A percentile compares a stretch with the other conserved stretches of the same genome.
Evolutionary conservation across 176 grass and related monocot species (phyloP).

Genomic region (Eragrostis nindensis): DNA sequence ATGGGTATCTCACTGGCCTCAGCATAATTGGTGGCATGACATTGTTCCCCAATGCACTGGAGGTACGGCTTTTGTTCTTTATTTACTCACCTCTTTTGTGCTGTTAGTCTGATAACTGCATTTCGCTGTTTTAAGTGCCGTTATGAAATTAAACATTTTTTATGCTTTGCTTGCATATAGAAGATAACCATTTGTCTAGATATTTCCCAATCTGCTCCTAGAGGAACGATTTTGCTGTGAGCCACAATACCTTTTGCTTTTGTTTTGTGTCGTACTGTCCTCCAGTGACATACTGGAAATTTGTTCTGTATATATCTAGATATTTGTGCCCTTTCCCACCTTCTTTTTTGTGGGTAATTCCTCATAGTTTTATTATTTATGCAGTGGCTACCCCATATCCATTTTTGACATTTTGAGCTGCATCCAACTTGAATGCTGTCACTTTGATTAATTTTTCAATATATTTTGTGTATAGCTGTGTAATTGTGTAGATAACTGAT

Average conservation of each 20-base stretch:
- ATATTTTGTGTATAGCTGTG: too few relatives aligned
- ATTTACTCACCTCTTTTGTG: slow-evolving; percentile 18
- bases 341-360: slow-evolving; percentile 1
- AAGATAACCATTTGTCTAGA: not conserved
- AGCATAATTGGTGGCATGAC: slow-evolving; percentile 97
- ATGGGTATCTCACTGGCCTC: slow-evolving; percentile 84
- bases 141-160: slow-evolving; percentile 12
- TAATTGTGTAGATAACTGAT: slow-evolving; percentile 3
- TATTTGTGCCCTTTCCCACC: not conserved
- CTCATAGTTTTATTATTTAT: not conserved
- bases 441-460: not conserved
- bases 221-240: not conserved
- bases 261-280: too few relatives aligned
- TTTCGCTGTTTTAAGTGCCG: slow-evolving; percentile 10
- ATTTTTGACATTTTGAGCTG: slow-evolving; percentile 9
- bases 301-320: not conserved
- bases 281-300: not conserved
- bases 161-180: not conserved
- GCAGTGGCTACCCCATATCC: not conserved
- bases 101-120: not conserved
- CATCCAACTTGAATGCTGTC: not conserved
- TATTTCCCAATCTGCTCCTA: not conserved
- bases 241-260: not conserved
- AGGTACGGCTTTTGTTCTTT: slow-evolving; percentile 55
- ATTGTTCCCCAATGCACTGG: slow-evolving; percentile 86